A percentile compares a stretch with the other conserved stretches of the same genome.
phyloP scores from a whole-genome alignment of 768 basidiomycete genomes.

The Xerocomus spinulosus region DNA sequence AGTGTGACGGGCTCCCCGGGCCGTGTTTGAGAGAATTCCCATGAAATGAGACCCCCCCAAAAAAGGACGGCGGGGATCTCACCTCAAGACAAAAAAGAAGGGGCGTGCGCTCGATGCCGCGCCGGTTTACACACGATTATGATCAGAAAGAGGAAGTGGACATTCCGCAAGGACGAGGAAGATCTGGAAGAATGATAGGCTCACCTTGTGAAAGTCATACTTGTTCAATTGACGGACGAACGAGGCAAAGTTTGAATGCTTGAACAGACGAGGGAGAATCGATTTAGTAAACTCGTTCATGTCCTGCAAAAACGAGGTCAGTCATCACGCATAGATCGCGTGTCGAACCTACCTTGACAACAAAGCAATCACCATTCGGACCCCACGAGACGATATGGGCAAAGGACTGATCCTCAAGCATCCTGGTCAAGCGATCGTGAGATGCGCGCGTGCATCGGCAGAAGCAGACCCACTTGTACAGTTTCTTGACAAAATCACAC shows the following conservation, averaged over 20 bases:
- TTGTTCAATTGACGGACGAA: conserved; percentile 95
- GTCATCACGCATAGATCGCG: conserved; percentile 4
- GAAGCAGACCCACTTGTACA: conserved; percentile 66
- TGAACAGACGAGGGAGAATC: conserved; percentile 89
- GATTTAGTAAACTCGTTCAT: conserved; percentile 95
- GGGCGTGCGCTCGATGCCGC: conserved; percentile 12
- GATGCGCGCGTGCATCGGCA: background rate
- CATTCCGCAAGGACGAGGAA: background rate
- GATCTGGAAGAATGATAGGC: conserved; percentile 10
- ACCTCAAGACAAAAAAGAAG: conserved; percentile 10
- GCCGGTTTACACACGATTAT: conserved; percentile 10
- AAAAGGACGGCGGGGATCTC: conserved; percentile 12
- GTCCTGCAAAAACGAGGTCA: conserved; percentile 43
- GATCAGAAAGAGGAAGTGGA: conserved; percentile 11
- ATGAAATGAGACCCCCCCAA: background rate
- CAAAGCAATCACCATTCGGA: conserved; percentile 79
- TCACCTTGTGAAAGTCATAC: conserved; percentile 91
- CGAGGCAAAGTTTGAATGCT: conserved; percentile 90
- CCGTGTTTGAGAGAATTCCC: background rate
- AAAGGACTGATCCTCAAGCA: conserved; percentile 80
- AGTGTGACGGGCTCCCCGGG: conserved; percentile 2
- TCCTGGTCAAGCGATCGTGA: conserved; percentile 43
- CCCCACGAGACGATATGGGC: conserved; percentile 78
- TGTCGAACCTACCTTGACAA: conserved; percentile 57
- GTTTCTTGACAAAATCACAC: conserved; percentile 90